Evolutionary conservation across 768 basidiomycete species (phyloP).

Genomic region (Strobilomyces dryophilus): DNA sequence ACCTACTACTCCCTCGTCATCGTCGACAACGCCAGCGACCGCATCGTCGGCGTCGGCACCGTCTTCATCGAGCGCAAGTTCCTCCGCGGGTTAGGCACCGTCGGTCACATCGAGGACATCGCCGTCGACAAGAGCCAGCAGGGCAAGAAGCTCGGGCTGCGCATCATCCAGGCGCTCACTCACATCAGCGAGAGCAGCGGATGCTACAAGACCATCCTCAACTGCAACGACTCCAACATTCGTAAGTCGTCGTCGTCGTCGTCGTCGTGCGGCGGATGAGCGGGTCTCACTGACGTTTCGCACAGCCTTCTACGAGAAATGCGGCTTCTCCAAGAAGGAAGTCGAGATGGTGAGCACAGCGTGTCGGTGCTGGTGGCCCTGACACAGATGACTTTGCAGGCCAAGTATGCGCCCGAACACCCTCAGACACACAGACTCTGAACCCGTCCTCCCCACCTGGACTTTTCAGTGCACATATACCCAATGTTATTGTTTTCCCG

Average conservation of each 20-base stretch:
- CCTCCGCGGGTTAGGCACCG: slow-evolving; percentile 74
- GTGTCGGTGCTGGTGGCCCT: slow-evolving; percentile 3
- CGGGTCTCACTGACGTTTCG: slow-evolving; percentile 7
- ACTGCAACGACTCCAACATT: slow-evolving; percentile 88
- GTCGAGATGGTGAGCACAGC: slow-evolving; percentile 73
- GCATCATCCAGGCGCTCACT: slow-evolving; percentile 83
- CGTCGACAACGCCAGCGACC: slow-evolving; percentile 66
- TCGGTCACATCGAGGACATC: slow-evolving; percentile 98
- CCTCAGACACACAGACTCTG: slow-evolving; percentile 18
- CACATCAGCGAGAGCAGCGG: slow-evolving; percentile 76
- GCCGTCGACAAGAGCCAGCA: slow-evolving; percentile 86
- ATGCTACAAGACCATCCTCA: slow-evolving; percentile 96
- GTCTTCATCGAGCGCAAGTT: slow-evolving; percentile 95
- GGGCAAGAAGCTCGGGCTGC: slow-evolving; percentile 87
- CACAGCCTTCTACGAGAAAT: slow-evolving; percentile 95
- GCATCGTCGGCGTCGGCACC: slow-evolving; percentile 78
- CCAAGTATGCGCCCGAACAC: slow-evolving; percentile 52
- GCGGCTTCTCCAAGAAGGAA: slow-evolving; percentile 88
- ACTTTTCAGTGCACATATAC: slow-evolving; percentile 1
- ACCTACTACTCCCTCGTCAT: slow-evolving; percentile 89
- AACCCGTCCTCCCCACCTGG: slow-evolving; percentile 7
- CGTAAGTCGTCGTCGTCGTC: slow-evolving; percentile 74
- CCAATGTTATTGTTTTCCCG: slow-evolving; percentile 1
- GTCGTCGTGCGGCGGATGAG: not conserved
- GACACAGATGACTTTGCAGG: slow-evolving; percentile 32